Base-by-base conservation (phyloP, 2,329 filamentous ascomycete species). In the Diplodia mutila region DNA sequence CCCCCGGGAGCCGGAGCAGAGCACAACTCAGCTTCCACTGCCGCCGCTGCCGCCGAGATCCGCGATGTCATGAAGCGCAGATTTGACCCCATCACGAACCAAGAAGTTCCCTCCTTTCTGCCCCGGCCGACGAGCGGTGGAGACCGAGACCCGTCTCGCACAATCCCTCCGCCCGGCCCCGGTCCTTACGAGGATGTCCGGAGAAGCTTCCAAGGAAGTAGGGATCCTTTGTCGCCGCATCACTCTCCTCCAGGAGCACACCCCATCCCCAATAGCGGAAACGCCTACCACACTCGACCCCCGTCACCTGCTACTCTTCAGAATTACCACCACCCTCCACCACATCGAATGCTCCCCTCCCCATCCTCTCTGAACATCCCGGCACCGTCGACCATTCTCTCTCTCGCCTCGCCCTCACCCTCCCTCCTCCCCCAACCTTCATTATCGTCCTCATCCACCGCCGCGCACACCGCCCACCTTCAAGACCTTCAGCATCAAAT, bases 401-500 rank as follows among this genome's bases (percentile, higher is more conserved):
- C 67, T 18, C 21, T 63, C 21, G 29, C 67, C 1, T 66, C 61
- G n/a, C 42, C 61, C 12, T 48, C 67, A 23, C 54, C 66, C 34
- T 64, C 66, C 23, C 59, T 57, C 32, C 59, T 51, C 32, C 54
- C 64, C 12, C 65, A 67, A 16, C 55, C 57, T 25, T 48, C 55
- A 3, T 37, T 37, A 18, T 61, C 65, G 14, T 61, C 65, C 27
- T 52, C 46, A 27, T 67, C 65, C 34, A 37, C 8, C n/a, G 72
- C 79, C 8, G 78, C 78, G 21, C 79, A 80, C 46, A 70, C 73
- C 21, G 75, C 75, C 18, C 81, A 83, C 66, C 74, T 84, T 23
- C 79, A 83, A 61, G 82, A 84, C 61, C 77, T 87, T 8, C 85
- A 86, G 70, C 84, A 85, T 71, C 83, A 86, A 72, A 79, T 86